phyloP scores from a whole-genome alignment of 805 yeast species.

The Candida arabinofermentans region DNA sequence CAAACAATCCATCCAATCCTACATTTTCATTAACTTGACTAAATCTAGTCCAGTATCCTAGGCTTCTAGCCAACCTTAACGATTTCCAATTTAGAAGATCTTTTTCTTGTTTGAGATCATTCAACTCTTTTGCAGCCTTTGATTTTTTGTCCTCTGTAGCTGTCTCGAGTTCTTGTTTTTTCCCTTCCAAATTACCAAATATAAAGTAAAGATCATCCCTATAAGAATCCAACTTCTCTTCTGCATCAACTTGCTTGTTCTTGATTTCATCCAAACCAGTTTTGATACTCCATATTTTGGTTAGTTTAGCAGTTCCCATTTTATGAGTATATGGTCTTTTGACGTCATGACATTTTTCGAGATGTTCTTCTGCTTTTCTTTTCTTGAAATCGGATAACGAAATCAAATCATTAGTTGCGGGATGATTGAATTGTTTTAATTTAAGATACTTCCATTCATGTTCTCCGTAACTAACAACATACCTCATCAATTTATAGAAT shows the following conservation, averaged over 20 bases:
- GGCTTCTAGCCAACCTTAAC: conserved; percentile 16
- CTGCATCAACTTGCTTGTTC: conserved; percentile 6
- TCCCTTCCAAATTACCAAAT: conserved; percentile 18
- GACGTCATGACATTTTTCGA: conserved; percentile 5
- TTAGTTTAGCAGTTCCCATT: conserved; percentile 28
- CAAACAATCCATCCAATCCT: conserved; percentile 16
- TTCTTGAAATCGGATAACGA: conserved; percentile 16
- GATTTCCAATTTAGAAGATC: conserved; percentile 25
- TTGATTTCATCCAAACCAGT: conserved; percentile 21
- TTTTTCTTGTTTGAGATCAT: conserved; percentile 12
- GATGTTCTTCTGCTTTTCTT: conserved; percentile 22
- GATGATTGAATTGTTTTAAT: conserved; percentile 26
- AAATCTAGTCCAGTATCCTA: conserved; percentile 17
- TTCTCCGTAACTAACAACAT: conserved; percentile 16
- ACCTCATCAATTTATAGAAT: conserved; percentile 13
- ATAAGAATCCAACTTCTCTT: conserved; percentile 20
- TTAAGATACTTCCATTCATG: conserved; percentile 27
- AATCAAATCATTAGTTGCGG: conserved; percentile 12
- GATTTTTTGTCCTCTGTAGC: not conserved
- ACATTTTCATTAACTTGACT: conserved; percentile 10
- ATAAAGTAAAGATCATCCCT: conserved; percentile 28
- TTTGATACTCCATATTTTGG: conserved; percentile 25
- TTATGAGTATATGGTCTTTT: conserved; percentile 22
- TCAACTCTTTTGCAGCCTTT: not conserved
- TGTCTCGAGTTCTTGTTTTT: conserved; percentile 1